Evolutionary conservation across 2,329 filamentous ascomycete genomes (phyloP), one percentile per base, ranked within the genome.

Genomic region (Tricladium varicosporioides): DNA sequence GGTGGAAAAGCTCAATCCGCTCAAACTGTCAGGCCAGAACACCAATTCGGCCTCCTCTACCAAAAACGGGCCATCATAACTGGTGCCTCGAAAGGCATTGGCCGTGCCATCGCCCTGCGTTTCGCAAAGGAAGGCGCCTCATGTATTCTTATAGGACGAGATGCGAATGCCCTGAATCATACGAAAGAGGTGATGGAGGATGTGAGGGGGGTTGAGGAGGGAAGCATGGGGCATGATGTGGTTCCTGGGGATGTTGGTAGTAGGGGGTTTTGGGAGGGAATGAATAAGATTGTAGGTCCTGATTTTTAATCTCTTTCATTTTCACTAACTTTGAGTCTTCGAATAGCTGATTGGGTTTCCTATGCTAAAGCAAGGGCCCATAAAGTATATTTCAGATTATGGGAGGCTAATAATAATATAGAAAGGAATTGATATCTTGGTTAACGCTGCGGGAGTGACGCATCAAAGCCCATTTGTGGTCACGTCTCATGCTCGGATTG

Each of bases 371-470:
- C 22, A 27, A 27, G 22, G 22, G 22, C 7, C 7, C 22, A 7
- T 7, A 27, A 7, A 27, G 22, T 7, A 27, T 27, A 27, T 27
- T 27, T 27, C 4, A 27, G 7, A 27, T 27, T 7, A 27, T 27
- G 22, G 22, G 22, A 27, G 18, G 18, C 7, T 33, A 31, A 33
- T 45, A 9, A 22, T 33, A 36, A 51, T 48, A n/a, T 27, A 66
- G 61, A 60, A 62, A 46, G 53, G 69, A 44, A 71, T 80, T 13
- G 75, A 82, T 65, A 76, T 93, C 31, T 80, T 96, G 1, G 80
- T 96, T 61, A 95, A 96, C 68, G 88, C 89, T 22, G 91, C 91
- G 0, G 92, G 91, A 9, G 77, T 92, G 18, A 79, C 86, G 0
- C 85, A 91, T 63, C 80, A 79, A 11, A 81, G 79, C 0, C 75